Evolutionary conservation across 1,139 yeast genomes (phyloP), one percentile per base, ranked within the genome.

Genomic region (Candida glucosophila): DNA sequence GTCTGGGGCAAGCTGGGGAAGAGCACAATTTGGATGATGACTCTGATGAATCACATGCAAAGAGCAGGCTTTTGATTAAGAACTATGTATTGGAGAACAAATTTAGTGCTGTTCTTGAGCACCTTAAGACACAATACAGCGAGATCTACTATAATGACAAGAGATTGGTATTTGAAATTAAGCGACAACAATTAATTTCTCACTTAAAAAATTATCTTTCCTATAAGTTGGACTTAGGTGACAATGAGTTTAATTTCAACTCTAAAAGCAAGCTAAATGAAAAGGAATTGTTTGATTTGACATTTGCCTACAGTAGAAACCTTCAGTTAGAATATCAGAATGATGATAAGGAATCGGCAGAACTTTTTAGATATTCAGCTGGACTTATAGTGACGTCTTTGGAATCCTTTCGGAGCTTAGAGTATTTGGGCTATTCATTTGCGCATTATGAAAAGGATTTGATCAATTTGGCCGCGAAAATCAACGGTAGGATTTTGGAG

Each of bases 91-190:
- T 60, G 10, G 48, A 57, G 1, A 68, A 73, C 17, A 60, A 75
- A 21, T 66, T 77, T 33, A 72, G 66, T 20, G 44, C 37, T 11
- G 71, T 76, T 3, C 42, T 71, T 23, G 45, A 52, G 20, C 57
- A 66, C 29, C 49, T 76, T 3, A 45, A 54, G 6, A 28, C 44
- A 8, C 58, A 66, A 26, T 70, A 72, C 38, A 73, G 76, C 0
- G 49, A 43, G 0, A 53, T 73, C 3, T 55, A 78, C 23, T 37
- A 44, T 3, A 35, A 34, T 12, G 28, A 31, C 4, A 47, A 47
- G 7, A 61, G 67, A 24, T 42, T 78, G 14, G 35, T 60, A n/a
- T 79, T 81, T 45, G 61, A 74, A 39, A 49, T 77, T 35, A 49
- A 64, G 32, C 58, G 73, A 39, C 52, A 74, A 37, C 56, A 71